Evolutionary conservation across 2,329 filamentous ascomycete species (phyloP).

Genomic region (Pseudogymnoascus sp.): DNA sequence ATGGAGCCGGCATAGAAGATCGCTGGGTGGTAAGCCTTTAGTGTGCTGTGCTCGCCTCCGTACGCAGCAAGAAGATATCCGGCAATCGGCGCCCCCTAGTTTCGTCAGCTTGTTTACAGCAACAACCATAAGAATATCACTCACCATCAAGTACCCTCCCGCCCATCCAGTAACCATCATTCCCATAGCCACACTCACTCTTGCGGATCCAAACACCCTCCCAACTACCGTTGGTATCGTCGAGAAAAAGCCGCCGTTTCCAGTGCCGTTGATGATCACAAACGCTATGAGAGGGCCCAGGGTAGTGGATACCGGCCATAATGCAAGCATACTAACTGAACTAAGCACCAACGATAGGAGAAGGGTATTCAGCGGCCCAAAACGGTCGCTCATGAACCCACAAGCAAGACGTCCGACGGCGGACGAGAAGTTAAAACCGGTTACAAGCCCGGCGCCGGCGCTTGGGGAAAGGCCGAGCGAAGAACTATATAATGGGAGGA

Average conservation of each 20-base stretch:
- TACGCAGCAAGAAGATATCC: conserved; percentile 50
- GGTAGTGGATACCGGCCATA: conserved; percentile 52
- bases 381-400: conserved; percentile 44
- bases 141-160: conserved; percentile 51
- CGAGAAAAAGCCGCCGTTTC: conserved; percentile 56
- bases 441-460: conserved; percentile 49
- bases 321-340: conserved; percentile 48
- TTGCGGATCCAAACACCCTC: conserved; percentile 48
- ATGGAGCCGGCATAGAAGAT: conserved; percentile 54
- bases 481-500: conserved; percentile 47
- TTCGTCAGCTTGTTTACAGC: not conserved
- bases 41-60: conserved; percentile 40
- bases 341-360: conserved; percentile 43
- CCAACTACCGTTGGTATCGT: conserved; percentile 56
- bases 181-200: conserved; percentile 49
- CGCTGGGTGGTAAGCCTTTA: conserved; percentile 49
- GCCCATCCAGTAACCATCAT: conserved; percentile 56
- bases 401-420: conserved; percentile 48
- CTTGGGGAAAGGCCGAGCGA: conserved; percentile 46
- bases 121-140: conserved; percentile 16
- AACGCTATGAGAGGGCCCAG: conserved; percentile 48
- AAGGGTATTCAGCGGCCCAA: conserved; percentile 50
- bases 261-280: conserved; percentile 50
- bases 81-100: conserved; percentile 48
- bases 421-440: conserved; percentile 53